Percentiles rank a stretch among this genome's conserved stretches.
phyloP scores from a whole-genome alignment of 495 filamentous ascomycete species.

The Penicillium waksmanii region DNA sequence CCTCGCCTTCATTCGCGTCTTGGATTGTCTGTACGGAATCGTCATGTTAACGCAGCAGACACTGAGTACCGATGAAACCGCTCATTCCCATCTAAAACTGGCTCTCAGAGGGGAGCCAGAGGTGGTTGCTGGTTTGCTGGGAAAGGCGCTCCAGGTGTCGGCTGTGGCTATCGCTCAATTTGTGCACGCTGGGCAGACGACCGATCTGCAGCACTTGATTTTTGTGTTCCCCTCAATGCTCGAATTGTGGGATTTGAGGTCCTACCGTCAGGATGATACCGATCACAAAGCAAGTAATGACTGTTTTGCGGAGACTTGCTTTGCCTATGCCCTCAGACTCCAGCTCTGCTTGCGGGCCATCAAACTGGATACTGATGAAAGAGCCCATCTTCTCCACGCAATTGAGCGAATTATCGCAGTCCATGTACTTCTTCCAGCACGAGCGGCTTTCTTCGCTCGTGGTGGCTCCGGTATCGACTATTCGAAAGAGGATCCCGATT shows the following conservation, averaged over 20 bases:
- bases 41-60: slow-evolving; percentile 33
- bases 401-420: slow-evolving; percentile 68
- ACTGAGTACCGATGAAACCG: slow-evolving; percentile 38
- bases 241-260: slow-evolving; percentile 52
- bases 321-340: slow-evolving; percentile 43
- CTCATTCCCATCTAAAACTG: slow-evolving; percentile 56
- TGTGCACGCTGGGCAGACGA: slow-evolving; percentile 37
- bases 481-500: slow-evolving; percentile 47
- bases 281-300: slow-evolving; percentile 48
- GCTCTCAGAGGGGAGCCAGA: slow-evolving; percentile 52
- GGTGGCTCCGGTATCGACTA: slow-evolving; percentile 52
- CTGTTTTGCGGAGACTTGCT: slow-evolving; percentile 44
- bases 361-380: slow-evolving; percentile 45
- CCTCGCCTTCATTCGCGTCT: slow-evolving; percentile 40
- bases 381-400: slow-evolving; percentile 39
- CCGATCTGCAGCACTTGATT: slow-evolving; percentile 46
- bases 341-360: slow-evolving; percentile 37
- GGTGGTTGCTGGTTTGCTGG: slow-evolving; percentile 51
- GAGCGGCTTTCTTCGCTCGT: slow-evolving; percentile 53
- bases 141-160: slow-evolving; percentile 41
- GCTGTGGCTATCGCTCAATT: slow-evolving; percentile 41
- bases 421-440: slow-evolving; percentile 72
- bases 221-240: slow-evolving; percentile 44
- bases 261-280: slow-evolving; percentile 40
- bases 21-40: slow-evolving; percentile 46